Conservation (phyloP, 164 flowering plant genomes). For the Berberis thunbergii region DNA sequence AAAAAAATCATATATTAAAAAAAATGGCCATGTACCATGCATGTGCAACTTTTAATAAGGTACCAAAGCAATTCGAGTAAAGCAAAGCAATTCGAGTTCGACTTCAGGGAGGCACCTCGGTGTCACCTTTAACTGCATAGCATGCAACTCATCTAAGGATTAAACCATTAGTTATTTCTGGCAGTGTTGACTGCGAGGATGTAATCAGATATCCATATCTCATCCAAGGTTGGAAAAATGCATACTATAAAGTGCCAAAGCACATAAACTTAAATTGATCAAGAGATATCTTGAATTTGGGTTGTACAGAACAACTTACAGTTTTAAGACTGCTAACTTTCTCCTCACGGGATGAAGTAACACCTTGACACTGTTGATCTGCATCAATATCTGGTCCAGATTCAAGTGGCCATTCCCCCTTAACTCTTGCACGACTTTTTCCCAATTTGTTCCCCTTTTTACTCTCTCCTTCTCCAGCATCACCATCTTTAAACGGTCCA, state of each 20-base stretch:
- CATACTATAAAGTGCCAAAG: background rate
- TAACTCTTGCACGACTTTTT: constrained; percentile 46
- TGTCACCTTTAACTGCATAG: too few relatives aligned
- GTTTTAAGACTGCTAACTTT: constrained; percentile 86
- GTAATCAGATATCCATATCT: background rate
- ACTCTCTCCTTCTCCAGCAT: constrained; percentile 39
- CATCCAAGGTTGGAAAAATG: background rate
- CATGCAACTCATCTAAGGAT: background rate
- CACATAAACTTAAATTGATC: too few relatives aligned
- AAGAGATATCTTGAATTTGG: too few relatives aligned
- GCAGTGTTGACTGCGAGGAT: background rate
- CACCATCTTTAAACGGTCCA: constrained; percentile 31
- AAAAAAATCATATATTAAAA: too few relatives aligned
- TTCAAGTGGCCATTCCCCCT: constrained; percentile 47
- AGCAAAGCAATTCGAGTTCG: too few relatives aligned
- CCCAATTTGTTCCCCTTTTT: constrained; percentile 34
- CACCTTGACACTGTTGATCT: constrained; percentile 66
- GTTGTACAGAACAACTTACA: constrained; percentile 31
- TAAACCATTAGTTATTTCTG: background rate
- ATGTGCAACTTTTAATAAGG: too few relatives aligned
- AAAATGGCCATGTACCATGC: too few relatives aligned
- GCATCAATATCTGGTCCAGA: constrained; percentile 59
- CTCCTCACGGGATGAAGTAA: constrained; percentile 67
- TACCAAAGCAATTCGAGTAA: too few relatives aligned
- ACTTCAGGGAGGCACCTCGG: too few relatives aligned